A percentile compares a stretch with the other conserved stretches of the same genome.
phyloP scores from a whole-genome alignment of 345 rosid genomes.

The Trapa incisa region DNA sequence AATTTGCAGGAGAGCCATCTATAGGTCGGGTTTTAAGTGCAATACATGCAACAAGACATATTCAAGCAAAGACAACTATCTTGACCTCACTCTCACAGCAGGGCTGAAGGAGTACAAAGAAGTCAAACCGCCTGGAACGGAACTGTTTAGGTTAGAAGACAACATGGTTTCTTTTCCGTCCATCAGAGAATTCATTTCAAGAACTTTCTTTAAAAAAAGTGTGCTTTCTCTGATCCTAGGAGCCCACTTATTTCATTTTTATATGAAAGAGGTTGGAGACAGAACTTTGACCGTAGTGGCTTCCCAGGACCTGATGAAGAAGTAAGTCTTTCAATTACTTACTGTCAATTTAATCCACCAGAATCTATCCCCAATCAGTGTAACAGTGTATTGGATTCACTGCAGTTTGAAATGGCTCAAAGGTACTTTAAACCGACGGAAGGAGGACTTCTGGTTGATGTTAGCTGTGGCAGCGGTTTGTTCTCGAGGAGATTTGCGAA shows the following conservation, averaged over 20 bases:
- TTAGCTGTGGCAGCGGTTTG: constrained; percentile 91
- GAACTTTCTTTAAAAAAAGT: background rate
- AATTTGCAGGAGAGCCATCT: constrained; percentile 62
- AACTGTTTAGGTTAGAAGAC: constrained; percentile 56
- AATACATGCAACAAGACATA: constrained; percentile 60
- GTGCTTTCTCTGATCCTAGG: constrained; percentile 32
- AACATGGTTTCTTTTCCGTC: background rate
- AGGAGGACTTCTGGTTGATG: constrained; percentile 84
- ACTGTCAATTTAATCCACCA: background rate
- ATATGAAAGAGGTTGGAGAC: constrained; percentile 97
- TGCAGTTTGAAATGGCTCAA: constrained; percentile 95
- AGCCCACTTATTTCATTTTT: constrained; percentile 83
- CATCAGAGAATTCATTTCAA: background rate
- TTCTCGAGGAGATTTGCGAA: constrained; percentile 81
- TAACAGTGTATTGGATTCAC: background rate
- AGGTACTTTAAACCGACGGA: constrained; percentile 62
- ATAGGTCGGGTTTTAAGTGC: constrained; percentile 87
- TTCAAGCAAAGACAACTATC: constrained; percentile 68
- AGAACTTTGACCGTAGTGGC: constrained; percentile 61
- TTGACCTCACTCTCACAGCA: constrained; percentile 74
- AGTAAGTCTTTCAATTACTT: constrained; percentile 22
- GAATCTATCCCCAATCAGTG: background rate
- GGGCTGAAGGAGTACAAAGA: constrained; percentile 55
- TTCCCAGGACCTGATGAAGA: constrained; percentile 96
- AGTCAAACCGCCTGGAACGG: constrained; percentile 57